Evolutionary conservation across 73 alveolate genomes (phyloP).

Genomic region (Durusdinium trenchii): DNA sequence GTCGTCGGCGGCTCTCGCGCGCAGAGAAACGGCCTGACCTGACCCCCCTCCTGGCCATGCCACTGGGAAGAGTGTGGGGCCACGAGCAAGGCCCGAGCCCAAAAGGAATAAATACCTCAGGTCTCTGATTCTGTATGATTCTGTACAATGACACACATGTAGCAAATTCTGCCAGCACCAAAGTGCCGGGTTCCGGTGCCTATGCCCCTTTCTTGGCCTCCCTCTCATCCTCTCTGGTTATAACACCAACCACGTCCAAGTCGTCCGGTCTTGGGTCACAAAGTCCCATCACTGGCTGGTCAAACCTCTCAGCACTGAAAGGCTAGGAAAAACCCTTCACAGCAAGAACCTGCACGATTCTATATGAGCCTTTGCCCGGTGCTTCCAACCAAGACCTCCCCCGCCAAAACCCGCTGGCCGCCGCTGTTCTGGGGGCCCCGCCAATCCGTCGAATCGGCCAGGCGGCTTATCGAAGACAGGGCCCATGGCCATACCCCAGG

Average conservation of each 20-base stretch:
- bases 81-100: conserved; percentile 60
- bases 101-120: conserved; percentile 13
- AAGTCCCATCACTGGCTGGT: too few relatives aligned
- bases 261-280: neutral
- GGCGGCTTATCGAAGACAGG: conserved; percentile 60
- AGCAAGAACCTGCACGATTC: too few relatives aligned
- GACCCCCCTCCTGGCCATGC: neutral
- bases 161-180: neutral
- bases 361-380: too few relatives aligned
- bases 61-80: conserved; percentile 48
- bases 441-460: too few relatives aligned
- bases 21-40: too few relatives aligned
- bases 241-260: neutral
- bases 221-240: neutral
- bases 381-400: too few relatives aligned
- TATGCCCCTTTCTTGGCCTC: neutral
- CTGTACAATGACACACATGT: neutral
- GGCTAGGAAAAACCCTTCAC: too few relatives aligned
- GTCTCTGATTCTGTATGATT: too few relatives aligned
- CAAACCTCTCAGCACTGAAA: too few relatives aligned
- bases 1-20: too few relatives aligned
- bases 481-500: conserved; percentile 78
- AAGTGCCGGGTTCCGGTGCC: neutral
- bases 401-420: too few relatives aligned
- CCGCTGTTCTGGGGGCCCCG: too few relatives aligned